Percentiles rank a stretch among this genome's conserved stretches.
These are phyloP conservation scores for Pichia sp. DNA, from an alignment of 1,139 yeast species.

Conservation along the genomic window DNA sequence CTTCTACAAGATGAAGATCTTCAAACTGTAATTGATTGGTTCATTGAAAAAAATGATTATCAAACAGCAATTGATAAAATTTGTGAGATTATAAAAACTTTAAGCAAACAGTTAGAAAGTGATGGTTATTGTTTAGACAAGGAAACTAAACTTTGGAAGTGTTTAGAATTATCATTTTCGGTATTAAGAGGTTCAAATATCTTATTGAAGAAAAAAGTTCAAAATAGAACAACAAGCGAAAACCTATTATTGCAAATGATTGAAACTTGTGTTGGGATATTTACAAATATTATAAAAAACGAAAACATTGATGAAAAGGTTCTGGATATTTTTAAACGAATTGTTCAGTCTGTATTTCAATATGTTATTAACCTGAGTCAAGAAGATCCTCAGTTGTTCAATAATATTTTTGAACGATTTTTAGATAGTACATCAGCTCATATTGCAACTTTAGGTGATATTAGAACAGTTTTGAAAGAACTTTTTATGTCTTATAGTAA, in stretches of 20 bases:
- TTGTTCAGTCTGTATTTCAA: conserved; percentile 48
- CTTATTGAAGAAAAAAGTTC: neutral
- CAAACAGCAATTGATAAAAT: conserved; percentile 19
- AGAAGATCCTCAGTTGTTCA: conserved; percentile 33
- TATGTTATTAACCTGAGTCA: conserved; percentile 36
- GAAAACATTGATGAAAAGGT: conserved; percentile 11
- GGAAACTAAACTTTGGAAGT: conserved; percentile 28
- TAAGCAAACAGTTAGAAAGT: conserved; percentile 20
- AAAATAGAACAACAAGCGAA: conserved; percentile 21
- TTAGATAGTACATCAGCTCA: conserved; percentile 34
- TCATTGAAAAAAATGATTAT: conserved; percentile 12
- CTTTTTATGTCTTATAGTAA: conserved; percentile 59
- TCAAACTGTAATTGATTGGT: conserved; percentile 28
- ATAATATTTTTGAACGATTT: conserved; percentile 45
- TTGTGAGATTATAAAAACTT: conserved; percentile 14
- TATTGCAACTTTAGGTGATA: conserved; percentile 47
- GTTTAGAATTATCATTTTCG: conserved; percentile 34
- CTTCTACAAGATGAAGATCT: conserved; percentile 27
- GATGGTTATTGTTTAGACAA: conserved; percentile 1
- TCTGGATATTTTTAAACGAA: conserved; percentile 35
- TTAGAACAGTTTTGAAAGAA: conserved; percentile 56
- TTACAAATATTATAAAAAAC: conserved; percentile 26
- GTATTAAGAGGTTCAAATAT: conserved; percentile 28
- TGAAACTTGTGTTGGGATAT: conserved; percentile 25
- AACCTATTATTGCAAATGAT: conserved; percentile 20